Conservation (phyloP, 2,329 filamentous ascomycete species). For the Nothophoma quercina region DNA sequence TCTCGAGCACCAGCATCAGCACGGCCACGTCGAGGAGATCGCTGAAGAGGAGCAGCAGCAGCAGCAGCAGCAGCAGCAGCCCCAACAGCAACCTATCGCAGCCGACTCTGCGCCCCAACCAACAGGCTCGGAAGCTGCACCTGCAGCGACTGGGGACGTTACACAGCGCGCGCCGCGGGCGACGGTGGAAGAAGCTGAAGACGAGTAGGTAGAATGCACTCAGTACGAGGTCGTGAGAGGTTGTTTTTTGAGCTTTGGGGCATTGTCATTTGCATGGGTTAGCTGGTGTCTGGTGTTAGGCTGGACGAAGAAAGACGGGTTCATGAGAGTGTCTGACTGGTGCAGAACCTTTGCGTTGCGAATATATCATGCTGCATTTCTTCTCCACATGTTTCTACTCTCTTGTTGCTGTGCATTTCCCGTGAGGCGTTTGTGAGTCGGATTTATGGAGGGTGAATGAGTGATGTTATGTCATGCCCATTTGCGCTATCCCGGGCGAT, state of each 20-base stretch:
- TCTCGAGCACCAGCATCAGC: constrained; percentile 25
- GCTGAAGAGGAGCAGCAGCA: constrained; percentile 1
- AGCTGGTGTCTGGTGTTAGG: constrained; percentile 13
- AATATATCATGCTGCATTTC: neutral
- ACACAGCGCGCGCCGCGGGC: constrained; percentile 43
- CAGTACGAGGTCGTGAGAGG: neutral
- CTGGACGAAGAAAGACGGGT: neutral
- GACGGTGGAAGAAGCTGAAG: constrained; percentile 49
- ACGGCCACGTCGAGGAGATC: constrained; percentile 12
- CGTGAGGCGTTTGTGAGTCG: too few relatives aligned
- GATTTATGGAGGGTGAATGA: too few relatives aligned
- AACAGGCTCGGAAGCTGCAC: constrained; percentile 37
- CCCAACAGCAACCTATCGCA: constrained; percentile 17
- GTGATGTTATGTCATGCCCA: too few relatives aligned
- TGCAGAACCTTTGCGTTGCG: neutral
- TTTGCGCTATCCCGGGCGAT: too few relatives aligned
- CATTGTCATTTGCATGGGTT: constrained; percentile 17
- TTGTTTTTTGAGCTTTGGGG: neutral
- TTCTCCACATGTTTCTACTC: neutral
- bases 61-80: constrained; percentile 6
- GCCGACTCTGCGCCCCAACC: constrained; percentile 38
- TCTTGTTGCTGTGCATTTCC: too few relatives aligned
- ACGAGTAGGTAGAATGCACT: constrained; percentile 38
- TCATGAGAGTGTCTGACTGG: neutral
- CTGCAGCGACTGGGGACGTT: constrained; percentile 21